A percentile compares a stretch with the other conserved stretches of the same genome.
These are phyloP conservation scores for Sclerotinia nivalis DNA, from an alignment of 2,329 filamentous ascomycete species.

Conservation along the genomic window DNA sequence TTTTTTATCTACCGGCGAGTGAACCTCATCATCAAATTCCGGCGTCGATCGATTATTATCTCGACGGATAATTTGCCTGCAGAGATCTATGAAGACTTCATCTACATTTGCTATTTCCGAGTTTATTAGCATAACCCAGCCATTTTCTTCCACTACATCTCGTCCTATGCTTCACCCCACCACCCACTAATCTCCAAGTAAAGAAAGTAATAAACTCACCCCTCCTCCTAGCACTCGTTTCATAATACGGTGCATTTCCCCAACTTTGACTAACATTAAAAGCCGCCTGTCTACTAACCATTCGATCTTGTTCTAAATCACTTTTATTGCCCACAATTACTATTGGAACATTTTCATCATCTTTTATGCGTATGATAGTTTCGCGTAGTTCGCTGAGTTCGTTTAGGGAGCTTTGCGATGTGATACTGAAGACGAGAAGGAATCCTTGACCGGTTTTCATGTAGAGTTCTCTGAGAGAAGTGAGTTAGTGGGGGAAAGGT, in stretches of 20 bases:
- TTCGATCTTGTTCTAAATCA: conserved; percentile 70
- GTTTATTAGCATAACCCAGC: background rate
- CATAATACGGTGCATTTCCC: conserved; percentile 73
- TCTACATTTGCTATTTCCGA: conserved; percentile 59
- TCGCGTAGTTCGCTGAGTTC: conserved; percentile 72
- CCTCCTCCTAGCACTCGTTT: conserved; percentile 65
- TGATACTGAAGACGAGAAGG: conserved; percentile 74
- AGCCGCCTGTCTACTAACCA: conserved; percentile 63
- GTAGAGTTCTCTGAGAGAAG: conserved; percentile 61
- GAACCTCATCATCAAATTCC: conserved; percentile 18
- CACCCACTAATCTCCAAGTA: background rate
- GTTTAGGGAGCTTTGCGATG: conserved; percentile 65
- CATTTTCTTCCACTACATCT: background rate
- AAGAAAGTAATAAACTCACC: conserved; percentile 39
- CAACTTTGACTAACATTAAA: conserved; percentile 68
- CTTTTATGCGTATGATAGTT: conserved; percentile 73
- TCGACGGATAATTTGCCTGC: conserved; percentile 65
- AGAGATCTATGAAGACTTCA: conserved; percentile 69
- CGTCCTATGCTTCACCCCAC: background rate
- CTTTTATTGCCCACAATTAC: conserved; percentile 76
- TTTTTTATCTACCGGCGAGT: conserved; percentile 19
- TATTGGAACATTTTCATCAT: conserved; percentile 67
- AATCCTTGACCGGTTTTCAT: conserved; percentile 78
- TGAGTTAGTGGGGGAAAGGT: background rate
- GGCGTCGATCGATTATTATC: conserved; percentile 44